Percentiles rank a stretch among this genome's conserved stretches.
Evolutionary conservation across 345 rosid genomes (phyloP).

Genomic region (Bruguiera parviflora): DNA sequence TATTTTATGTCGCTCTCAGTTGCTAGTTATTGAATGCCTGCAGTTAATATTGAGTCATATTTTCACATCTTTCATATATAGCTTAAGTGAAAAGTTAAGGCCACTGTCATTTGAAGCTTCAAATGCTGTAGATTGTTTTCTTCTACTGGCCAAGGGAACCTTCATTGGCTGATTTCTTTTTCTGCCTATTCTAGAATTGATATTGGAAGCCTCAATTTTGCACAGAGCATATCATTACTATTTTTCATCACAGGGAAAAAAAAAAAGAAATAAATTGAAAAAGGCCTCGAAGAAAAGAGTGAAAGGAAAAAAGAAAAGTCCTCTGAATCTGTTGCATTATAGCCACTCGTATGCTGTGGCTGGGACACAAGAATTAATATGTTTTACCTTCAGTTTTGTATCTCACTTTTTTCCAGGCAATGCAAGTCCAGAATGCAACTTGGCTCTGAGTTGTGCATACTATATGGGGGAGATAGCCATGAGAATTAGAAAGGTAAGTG

Average conservation of each 20-base stretch:
- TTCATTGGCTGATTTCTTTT: not conserved
- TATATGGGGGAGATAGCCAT: constrained; percentile 92
- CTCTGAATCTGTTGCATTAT: not conserved
- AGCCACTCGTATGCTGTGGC: not conserved
- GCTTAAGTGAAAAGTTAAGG: constrained; percentile 1
- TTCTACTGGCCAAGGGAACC: not conserved
- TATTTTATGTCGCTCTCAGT: too few relatives aligned
- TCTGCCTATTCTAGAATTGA: not conserved
- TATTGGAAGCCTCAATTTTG: not conserved
- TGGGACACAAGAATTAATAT: not conserved
- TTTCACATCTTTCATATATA: not conserved
- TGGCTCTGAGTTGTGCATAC: constrained; percentile 71
- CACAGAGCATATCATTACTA: not conserved
- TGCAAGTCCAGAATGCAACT: constrained; percentile 89
- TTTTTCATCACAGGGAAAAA: not conserved
- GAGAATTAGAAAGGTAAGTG: constrained; percentile 80
- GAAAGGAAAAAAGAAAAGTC: not conserved
- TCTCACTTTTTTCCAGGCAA: constrained; percentile 48
- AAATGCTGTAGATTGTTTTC: not conserved
- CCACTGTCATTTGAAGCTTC: not conserved
- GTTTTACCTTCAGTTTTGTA: constrained; percentile 5
- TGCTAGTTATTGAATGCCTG: too few relatives aligned
- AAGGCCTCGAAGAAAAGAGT: not conserved
- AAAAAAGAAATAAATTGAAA: not conserved
- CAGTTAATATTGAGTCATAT: too few relatives aligned